Conservation (phyloP, 2,329 filamentous ascomycete species). For the Fusarium sp. region DNA sequence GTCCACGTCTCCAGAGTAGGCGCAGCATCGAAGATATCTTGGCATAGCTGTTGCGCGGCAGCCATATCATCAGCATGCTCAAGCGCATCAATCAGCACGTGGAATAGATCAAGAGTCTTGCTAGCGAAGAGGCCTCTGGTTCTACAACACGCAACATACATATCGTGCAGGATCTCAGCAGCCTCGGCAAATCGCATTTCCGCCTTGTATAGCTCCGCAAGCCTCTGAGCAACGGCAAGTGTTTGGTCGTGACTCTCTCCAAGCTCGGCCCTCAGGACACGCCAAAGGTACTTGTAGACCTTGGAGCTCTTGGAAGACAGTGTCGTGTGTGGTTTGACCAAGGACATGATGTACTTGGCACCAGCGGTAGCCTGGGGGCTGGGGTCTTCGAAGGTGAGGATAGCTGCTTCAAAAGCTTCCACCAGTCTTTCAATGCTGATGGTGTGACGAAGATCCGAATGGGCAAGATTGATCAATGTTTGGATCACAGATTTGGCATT, state of each 20-base stretch:
- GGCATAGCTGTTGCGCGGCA: not conserved
- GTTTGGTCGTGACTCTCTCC: not conserved
- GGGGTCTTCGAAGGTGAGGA: not conserved
- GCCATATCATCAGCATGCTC: conserved; percentile 6
- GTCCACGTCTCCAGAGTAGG: not conserved
- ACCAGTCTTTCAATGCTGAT: not conserved
- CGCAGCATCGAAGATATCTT: not conserved
- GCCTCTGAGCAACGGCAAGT: not conserved
- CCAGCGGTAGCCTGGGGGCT: not conserved
- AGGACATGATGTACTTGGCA: conserved; percentile 4
- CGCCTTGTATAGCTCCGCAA: not conserved
- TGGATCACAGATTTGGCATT: not conserved
- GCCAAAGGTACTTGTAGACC: conserved; percentile 1
- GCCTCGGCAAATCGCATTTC: not conserved
- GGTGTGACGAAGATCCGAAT: not conserved
- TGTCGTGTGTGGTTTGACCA: not conserved
- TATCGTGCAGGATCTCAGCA: conserved; percentile 1
- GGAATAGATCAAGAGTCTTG: conserved; percentile 4
- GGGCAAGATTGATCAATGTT: not conserved
- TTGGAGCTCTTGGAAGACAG: not conserved
- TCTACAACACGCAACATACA: conserved; percentile 7
- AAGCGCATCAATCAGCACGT: not conserved
- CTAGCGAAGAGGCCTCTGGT: not conserved
- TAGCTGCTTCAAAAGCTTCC: not conserved
- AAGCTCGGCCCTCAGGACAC: not conserved